Conservation (phyloP, 805 yeast species). For the Scheffersomyces spartinae region DNA sequence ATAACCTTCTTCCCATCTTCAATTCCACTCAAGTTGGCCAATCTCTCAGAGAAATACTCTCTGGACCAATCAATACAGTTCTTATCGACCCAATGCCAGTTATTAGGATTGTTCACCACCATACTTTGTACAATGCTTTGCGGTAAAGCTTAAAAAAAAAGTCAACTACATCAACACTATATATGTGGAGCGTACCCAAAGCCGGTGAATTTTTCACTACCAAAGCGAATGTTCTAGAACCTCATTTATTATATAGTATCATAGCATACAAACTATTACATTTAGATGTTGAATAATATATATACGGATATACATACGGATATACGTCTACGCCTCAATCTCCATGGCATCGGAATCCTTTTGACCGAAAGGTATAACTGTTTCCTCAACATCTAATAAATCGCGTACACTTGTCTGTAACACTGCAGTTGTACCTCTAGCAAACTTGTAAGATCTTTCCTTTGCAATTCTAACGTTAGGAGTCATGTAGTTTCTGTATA, state of each 20-base stretch:
- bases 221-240: no score
- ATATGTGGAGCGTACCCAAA: no score
- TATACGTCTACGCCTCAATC: constrained; percentile 31
- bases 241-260: no score
- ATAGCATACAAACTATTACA: no score
- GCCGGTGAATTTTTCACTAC: no score
- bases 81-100: constrained; percentile 99
- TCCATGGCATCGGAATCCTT: constrained; percentile 24
- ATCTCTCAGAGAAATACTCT: constrained; percentile 53
- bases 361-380: constrained; percentile 30
- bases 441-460: constrained; percentile 73
- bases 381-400: constrained; percentile 59
- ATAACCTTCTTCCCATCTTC: constrained; percentile 20
- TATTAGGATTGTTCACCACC: constrained; percentile 95
- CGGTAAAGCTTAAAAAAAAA: no score
- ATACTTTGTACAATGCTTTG: constrained; percentile 22
- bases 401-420: constrained; percentile 57
- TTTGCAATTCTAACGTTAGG: constrained; percentile 84
- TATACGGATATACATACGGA: no score
- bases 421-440: constrained; percentile 89
- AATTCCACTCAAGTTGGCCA: constrained; percentile 36
- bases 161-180: no score
- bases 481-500: constrained; percentile 76
- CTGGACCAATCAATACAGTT: constrained; percentile 91
- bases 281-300: no score